Percentiles rank a stretch among this genome's conserved stretches.
Evolutionary conservation across 2,329 filamentous ascomycete genomes (phyloP).

Genomic region (Didymella pomorum): DNA sequence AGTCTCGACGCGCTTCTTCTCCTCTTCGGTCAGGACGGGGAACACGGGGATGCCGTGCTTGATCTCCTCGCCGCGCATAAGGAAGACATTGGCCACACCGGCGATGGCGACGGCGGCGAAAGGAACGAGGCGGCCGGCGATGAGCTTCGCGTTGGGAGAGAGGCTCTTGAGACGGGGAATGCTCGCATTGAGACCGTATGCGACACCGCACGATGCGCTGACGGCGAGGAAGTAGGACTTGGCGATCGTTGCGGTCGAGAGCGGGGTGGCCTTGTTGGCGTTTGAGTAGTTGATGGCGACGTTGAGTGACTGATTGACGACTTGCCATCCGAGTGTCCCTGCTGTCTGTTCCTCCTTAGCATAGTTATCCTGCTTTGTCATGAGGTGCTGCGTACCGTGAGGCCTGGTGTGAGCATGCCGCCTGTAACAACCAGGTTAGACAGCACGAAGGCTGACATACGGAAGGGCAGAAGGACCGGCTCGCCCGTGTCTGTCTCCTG

Average conservation of each 20-base stretch:
- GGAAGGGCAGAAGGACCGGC: conserved; percentile 91
- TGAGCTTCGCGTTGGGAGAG: conserved; percentile 75
- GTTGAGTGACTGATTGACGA: conserved; percentile 96
- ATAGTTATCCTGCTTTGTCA: conserved; percentile 5
- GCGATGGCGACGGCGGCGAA: conserved; percentile 95
- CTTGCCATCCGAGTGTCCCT: conserved; percentile 92
- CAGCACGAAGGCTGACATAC: conserved; percentile 95
- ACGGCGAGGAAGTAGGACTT: conserved; percentile 94
- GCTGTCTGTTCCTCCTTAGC: conserved; percentile 65
- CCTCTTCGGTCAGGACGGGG: conserved; percentile 75
- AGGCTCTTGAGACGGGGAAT: conserved; percentile 84
- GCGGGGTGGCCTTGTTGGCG: conserved; percentile 94
- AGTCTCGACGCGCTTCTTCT: conserved; percentile 72
- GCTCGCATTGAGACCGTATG: conserved; percentile 86
- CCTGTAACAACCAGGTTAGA: conserved; percentile 94
- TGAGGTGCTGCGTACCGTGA: conserved; percentile 64
- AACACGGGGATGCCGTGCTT: conserved; percentile 91
- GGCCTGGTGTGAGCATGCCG: conserved; percentile 93
- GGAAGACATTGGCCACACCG: conserved; percentile 91
- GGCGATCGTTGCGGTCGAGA: conserved; percentile 79
- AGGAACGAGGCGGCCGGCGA: conserved; percentile 87
- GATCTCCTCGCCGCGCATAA: conserved; percentile 98
- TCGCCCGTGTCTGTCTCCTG: conserved; percentile 78
- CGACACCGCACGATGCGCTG: conserved; percentile 90
- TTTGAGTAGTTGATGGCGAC: conserved; percentile 98